phyloP scores from a whole-genome alignment of 106 monocot genomes.

The Dendrobium catenatum region DNA sequence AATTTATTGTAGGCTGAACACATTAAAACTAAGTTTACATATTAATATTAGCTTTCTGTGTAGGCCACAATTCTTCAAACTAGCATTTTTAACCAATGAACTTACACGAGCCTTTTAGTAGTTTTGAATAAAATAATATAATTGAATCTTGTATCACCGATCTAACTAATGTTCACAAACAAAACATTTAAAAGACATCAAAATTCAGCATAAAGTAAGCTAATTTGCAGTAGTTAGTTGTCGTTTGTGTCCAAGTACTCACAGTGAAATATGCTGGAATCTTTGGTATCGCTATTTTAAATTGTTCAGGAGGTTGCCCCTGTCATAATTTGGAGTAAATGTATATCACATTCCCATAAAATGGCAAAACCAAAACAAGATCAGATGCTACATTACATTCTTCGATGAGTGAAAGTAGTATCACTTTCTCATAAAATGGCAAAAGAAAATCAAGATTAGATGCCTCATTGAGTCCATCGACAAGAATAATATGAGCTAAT shows the following conservation, averaged over 20 bases:
- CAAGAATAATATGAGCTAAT: background rate
- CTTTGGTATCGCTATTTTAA: constrained; percentile 92
- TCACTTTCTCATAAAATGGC: no score
- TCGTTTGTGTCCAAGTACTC: constrained; percentile 8
- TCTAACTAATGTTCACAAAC: background rate
- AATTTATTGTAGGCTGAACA: no score
- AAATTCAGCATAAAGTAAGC: background rate
- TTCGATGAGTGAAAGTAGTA: background rate
- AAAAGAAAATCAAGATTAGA: background rate
- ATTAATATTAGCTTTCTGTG: no score
- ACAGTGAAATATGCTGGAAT: constrained; percentile 98
- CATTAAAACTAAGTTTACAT: no score
- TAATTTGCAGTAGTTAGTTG: background rate
- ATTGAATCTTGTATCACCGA: no score
- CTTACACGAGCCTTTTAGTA: no score
- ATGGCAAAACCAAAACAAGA: background rate
- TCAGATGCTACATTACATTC: background rate
- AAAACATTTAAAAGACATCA: background rate
- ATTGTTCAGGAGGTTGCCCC: constrained; percentile 73
- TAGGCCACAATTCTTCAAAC: no score
- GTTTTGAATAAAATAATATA: no score
- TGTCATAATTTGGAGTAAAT: constrained; percentile 26
- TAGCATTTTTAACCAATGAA: no score
- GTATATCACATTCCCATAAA: background rate
- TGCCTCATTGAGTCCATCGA: no score